A percentile compares a stretch with the other conserved stretches of the same genome.
Evolutionary conservation across 2,329 filamentous ascomycete genomes (phyloP).

Genomic region (Exophiala oligosperma): DNA sequence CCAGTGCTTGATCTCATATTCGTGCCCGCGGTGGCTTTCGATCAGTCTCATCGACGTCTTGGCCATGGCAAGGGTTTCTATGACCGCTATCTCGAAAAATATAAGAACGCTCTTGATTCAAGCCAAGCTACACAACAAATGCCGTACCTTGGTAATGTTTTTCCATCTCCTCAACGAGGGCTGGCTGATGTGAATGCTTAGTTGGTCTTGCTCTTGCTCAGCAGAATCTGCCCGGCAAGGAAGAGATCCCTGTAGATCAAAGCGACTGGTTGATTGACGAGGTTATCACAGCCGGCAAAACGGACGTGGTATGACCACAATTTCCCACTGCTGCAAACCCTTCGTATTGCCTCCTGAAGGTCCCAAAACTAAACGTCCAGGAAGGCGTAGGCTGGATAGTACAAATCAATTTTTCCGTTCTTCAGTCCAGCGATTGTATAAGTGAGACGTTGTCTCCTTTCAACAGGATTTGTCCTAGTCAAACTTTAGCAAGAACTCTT

Average conservation of each 20-base stretch:
- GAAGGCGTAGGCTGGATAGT: background rate
- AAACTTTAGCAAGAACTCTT: slow-evolving; percentile 21
- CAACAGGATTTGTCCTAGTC: slow-evolving; percentile 74
- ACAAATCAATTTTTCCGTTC: background rate
- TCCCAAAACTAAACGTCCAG: background rate
- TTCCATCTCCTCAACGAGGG: slow-evolving; percentile 27
- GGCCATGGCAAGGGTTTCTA: slow-evolving; percentile 98
- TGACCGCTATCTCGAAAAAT: slow-evolving; percentile 84
- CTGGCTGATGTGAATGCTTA: slow-evolving; percentile 39
- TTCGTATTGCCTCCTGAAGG: background rate
- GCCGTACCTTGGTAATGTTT: slow-evolving; percentile 58
- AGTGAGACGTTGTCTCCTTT: slow-evolving; percentile 88
- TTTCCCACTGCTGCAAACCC: background rate
- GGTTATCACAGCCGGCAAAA: slow-evolving; percentile 44
- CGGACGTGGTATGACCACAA: slow-evolving; percentile 5
- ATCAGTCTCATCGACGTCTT: slow-evolving; percentile 70
- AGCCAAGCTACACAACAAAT: slow-evolving; percentile 41
- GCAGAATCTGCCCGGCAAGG: slow-evolving; percentile 69
- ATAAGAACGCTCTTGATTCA: slow-evolving; percentile 48
- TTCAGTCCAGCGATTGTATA: slow-evolving; percentile 60
- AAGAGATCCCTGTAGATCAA: slow-evolving; percentile 70
- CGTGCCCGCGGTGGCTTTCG: slow-evolving; percentile 91
- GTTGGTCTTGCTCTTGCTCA: slow-evolving; percentile 82
- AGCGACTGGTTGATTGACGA: slow-evolving; percentile 81
- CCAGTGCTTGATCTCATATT: slow-evolving; percentile 77